Base-by-base conservation (phyloP, 2,329 filamentous ascomycete genomes). In the Arachnopeziza araneosa region DNA sequence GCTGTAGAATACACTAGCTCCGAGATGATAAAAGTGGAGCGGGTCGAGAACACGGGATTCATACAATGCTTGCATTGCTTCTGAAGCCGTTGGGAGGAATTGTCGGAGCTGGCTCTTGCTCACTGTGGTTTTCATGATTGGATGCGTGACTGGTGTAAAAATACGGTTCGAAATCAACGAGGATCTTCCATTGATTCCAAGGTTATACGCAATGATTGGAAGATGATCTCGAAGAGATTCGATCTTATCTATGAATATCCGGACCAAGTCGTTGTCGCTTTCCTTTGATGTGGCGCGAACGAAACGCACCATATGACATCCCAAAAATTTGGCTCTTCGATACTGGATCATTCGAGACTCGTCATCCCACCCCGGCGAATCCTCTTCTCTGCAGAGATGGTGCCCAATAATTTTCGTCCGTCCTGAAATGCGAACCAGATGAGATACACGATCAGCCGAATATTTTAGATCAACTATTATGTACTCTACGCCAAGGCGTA, bases 11-110 rank as follows among this genome's bases (percentile, higher is more conserved):
- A 89, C 84, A 58, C 86, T 86, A 58, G 83, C 85, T n/a, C 89
- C 89, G 55, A 91, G 83, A 36, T 92, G 86, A 66, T 88, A 89
- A 58, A 90, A 84, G 55, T 86, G 84, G 78, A 92, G 84, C 0
- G 85, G 80, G 50, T 91, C 86, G 56, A 85, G 82, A 1, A 87
- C 78, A 60, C 88, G 89, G 1, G 83, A 85, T 3, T 84, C 79
- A 67, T 86, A 90, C 0, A 91, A 78, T 1, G 87, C 84, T 62
- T 82, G 75, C 6, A 87, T 88, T 0, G 86, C 83, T 61, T 89
- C 82, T 10, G 79, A 75, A 0, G 86, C 80, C 0, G 87, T 90
- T 44, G 68, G 68, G 17, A 71, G 66, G 49, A 69, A 71, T 48
- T 68, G 66, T 52, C 67, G 60, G 23, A 69, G 63, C 59, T 69